Conservation (phyloP, 495 filamentous ascomycete species). For the Penicillium pulvis region DNA sequence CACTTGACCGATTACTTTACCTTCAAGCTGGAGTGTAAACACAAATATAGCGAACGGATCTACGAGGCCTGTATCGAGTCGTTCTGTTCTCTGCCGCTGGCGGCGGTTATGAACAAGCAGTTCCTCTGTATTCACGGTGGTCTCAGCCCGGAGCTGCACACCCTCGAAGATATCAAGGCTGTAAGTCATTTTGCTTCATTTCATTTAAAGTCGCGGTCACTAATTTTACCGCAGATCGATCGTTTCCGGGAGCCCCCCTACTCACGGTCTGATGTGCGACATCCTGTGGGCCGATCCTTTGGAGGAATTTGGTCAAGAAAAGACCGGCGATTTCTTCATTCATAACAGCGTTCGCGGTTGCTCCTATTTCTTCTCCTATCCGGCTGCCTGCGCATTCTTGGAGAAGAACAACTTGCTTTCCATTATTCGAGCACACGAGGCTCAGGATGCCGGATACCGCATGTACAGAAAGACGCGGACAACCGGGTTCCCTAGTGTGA, state of each 20-base stretch:
- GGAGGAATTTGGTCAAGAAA: conserved; percentile 99
- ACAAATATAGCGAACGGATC: conserved; percentile 95
- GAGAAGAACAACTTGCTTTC: conserved; percentile 99
- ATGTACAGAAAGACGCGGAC: conserved; percentile 99
- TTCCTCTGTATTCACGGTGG: conserved; percentile 98
- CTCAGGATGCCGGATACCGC: conserved; percentile 96
- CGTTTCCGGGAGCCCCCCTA: conserved; percentile 97
- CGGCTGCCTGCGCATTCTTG: conserved; percentile 94
- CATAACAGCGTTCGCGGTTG: conserved; percentile 98
- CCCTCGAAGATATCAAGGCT: conserved; percentile 86
- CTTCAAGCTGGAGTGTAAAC: conserved; percentile 98
- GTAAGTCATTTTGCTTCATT: conserved; percentile 46
- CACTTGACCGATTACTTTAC: conserved; percentile 99
- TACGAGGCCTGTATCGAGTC: conserved; percentile 99
- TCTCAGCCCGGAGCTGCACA: conserved; percentile 92
- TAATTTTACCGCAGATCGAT: conserved; percentile 69
- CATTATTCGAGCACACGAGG: conserved; percentile 97
- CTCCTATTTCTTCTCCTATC: conserved; percentile 99
- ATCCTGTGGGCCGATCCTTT: conserved; percentile 98
- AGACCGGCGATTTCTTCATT: conserved; percentile 93
- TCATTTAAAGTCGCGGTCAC: neutral
- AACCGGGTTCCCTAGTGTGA: conserved; percentile 97
- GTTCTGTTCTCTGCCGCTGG: conserved; percentile 91
- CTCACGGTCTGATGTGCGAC: conserved; percentile 97
- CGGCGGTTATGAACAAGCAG: conserved; percentile 99